Evolutionary conservation across 2,329 filamentous ascomycete species (phyloP), one percentile per base, ranked within the genome.

Genomic region (Aspergillus sp.): DNA sequence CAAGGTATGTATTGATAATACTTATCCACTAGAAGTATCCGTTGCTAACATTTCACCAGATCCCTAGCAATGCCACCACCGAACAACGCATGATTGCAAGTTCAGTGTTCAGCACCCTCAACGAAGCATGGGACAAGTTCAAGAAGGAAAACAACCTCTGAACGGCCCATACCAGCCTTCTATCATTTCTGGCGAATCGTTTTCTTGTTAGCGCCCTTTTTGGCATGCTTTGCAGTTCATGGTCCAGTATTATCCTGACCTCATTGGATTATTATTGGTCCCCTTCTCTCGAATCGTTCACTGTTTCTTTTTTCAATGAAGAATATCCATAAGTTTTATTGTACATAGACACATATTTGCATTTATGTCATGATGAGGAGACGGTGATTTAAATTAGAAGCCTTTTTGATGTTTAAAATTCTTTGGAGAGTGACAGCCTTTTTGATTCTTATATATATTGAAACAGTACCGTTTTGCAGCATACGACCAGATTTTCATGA

Each of bases 101-200:
- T 27, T 75, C 79, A 3, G 81, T 85, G 2, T 85, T 85, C 52
- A 79, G 77, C 50, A 77, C 78, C 9, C 59, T 85, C 54, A 85
- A 85, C 52, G 81, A 84, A 59, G 81, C 81, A 6, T 85, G 81
- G 81, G 81, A 84, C 56, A 83, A 82, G 59, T 85, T 85, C 65
- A 82, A 81, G 63, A 68, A 68, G 37, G 81, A 84, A 52, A 84
- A 85, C 56, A 73, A 72, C 41, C 65, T 82, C 33, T 82, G 51
- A 59, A 59, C 33, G 26, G 9, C 4, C n/a, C 31, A 32, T 9
- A 4, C 31, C 4, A 19, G 11, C 31, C 5, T 27, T 8, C 7
- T 30, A 19, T 10, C 27, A 39, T 40, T 40, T 32, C 19, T 19
- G 19, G 19, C 19, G 19, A 19, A 19, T 19, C 19, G 4, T 19